Conservation (phyloP, 1,139 yeast species). For the Yamadazyma atlantica region DNA sequence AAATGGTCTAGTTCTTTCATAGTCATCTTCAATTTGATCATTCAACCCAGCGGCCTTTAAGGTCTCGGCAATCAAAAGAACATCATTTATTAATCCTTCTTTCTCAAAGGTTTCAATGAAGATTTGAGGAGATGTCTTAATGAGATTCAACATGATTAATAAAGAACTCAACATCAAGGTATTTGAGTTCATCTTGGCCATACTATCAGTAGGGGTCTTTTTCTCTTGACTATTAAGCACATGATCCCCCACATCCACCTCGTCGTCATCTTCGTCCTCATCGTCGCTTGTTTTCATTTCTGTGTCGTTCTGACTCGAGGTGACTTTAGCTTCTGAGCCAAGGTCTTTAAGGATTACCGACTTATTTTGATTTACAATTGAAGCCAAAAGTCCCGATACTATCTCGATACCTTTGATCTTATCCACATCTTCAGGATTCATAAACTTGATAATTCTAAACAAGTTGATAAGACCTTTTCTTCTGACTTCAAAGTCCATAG, state of each 20-base stretch:
- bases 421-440: constrained; percentile 18
- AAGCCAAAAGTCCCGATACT: constrained; percentile 56
- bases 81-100: constrained; percentile 70
- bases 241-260: constrained; percentile 12
- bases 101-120: constrained; percentile 55
- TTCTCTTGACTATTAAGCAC: constrained; percentile 9
- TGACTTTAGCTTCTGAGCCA: neutral
- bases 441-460: constrained; percentile 49
- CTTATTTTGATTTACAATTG: constrained; percentile 67
- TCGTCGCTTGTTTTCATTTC: constrained; percentile 14
- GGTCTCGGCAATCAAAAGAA: constrained; percentile 23
- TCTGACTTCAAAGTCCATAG: constrained; percentile 69
- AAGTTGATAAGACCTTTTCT: constrained; percentile 58
- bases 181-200: constrained; percentile 12
- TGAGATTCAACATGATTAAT: constrained; percentile 13
- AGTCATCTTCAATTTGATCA: constrained; percentile 9
- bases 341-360: constrained; percentile 22
- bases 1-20: constrained; percentile 11
- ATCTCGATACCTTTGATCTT: constrained; percentile 23
- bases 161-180: constrained; percentile 12
- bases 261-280: constrained; percentile 13
- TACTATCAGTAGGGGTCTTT: constrained; percentile 8
- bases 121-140: constrained; percentile 9
- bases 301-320: constrained; percentile 6
- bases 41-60: constrained; percentile 10